phyloP scores from a whole-genome alignment of 495 filamentous ascomycete species.

The Aspergillus bridgeri region DNA sequence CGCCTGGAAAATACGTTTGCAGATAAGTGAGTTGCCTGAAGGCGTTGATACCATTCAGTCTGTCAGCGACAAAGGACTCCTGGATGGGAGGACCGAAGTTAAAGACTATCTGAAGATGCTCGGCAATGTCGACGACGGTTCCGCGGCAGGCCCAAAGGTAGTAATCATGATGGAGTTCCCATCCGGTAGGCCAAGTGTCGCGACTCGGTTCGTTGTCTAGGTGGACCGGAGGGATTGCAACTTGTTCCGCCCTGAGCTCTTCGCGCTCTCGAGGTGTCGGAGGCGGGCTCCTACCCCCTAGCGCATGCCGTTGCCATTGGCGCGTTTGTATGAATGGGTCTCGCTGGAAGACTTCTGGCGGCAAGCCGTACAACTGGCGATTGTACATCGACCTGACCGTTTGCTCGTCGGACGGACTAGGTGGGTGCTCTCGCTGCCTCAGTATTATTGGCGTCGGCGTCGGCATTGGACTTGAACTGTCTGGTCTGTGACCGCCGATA shows the following conservation, averaged over 20 bases:
- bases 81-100: constrained; percentile 10
- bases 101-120: constrained; percentile 16
- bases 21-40: constrained; percentile 17
- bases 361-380: background rate
- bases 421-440: background rate
- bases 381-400: background rate
- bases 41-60: constrained; percentile 13
- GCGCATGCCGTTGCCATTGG: background rate
- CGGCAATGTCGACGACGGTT: constrained; percentile 11
- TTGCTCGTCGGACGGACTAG: background rate
- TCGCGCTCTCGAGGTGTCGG: background rate
- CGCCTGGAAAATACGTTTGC: constrained; percentile 14
- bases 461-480: background rate
- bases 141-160: constrained; percentile 19
- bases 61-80: constrained; percentile 10
- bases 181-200: constrained; percentile 9
- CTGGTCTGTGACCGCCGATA: background rate
- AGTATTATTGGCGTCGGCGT: background rate
- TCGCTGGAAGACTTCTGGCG: background rate
- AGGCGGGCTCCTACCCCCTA: background rate
- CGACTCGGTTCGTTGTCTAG: constrained; percentile 7
- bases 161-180: constrained; percentile 16
- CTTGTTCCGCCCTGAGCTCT: background rate
- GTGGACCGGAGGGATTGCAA: background rate
- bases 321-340: background rate